Evolutionary conservation across 305 asterid genomes (phyloP), one percentile per base, ranked within the genome.

Genomic region (Solanum aculeatissimum): DNA sequence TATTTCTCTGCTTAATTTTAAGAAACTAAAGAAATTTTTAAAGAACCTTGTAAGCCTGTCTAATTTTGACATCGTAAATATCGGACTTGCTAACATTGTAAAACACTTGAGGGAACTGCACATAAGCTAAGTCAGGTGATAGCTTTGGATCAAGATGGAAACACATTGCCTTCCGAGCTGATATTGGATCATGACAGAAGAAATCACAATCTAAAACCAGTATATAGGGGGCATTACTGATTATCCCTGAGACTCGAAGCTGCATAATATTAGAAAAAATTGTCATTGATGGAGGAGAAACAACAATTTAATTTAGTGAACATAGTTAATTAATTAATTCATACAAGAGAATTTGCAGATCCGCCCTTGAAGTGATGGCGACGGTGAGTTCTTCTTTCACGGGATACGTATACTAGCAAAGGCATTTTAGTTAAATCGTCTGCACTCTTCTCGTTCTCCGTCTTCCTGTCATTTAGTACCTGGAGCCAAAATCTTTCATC

Each of bases 121-220:
- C 83, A 18, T 27, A 84, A 72, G 57, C 68, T 21, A 85, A 71
- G 7, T 63, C 55, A 25, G 84, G 40, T 49, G 92, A 89, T 81
- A 88, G n/a, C 53, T 87, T 86, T 14, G 92, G 90, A 84, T 91
- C 94, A 60, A 91, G 87, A 86, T 85, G 89, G 70, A 85, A 91
- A 85, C 88, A 87, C 86, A 88, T 84, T 47, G 91, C 91, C 49
- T 88, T 88, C n/a, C 86, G 66, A 4, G 91, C 88, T 45, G 91
- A 86, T 16, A 83, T 42, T n/a, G 89, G 89, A 70, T 88, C 89
- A 54, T 83, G 77, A 78, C 91, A 88, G 68, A 86, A 88, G 85
- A 86, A 84, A 84, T 88, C 91, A 78, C 89, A 88, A 74, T 88
- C 91, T 78, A 88, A 78, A 12, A 84, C 89, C 23, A 88, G 83